Percentiles rank a stretch among this genome's conserved stretches.
These are phyloP conservation scores for Komagataella pastoris DNA, from an alignment of 805 yeast species.

Conservation along the genomic window DNA sequence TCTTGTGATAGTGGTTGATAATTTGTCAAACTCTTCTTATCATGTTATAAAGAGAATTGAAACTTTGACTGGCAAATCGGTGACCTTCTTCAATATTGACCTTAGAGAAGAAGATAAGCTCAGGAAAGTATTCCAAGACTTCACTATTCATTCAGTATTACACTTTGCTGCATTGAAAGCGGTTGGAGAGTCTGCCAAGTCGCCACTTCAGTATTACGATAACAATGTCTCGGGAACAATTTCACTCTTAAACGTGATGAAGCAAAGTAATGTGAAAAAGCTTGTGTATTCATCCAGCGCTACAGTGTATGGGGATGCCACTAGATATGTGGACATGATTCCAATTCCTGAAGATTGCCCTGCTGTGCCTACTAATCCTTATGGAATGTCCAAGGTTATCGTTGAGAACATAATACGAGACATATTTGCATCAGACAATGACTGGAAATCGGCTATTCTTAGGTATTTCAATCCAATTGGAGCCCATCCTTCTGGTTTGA, in stretches of 20 bases:
- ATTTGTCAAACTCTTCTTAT: conserved; percentile 49
- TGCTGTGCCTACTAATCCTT: conserved; percentile 62
- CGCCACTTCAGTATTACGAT: conserved; percentile 56
- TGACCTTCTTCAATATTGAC: conserved; percentile 48
- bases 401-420: conserved; percentile 53
- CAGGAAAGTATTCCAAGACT: conserved; percentile 30
- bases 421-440: conserved; percentile 29
- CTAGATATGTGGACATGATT: conserved; percentile 55
- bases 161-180: conserved; percentile 81
- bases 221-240: conserved; percentile 59
- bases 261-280: conserved; percentile 27
- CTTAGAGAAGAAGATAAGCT: conserved; percentile 37
- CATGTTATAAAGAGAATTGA: conserved; percentile 56
- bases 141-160: conserved; percentile 43
- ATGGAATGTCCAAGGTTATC: conserved; percentile 58
- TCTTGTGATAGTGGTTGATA: conserved; percentile 64
- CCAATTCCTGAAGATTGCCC: conserved; percentile 76
- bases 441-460: conserved; percentile 46
- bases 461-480: conserved; percentile 81
- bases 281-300: conserved; percentile 72
- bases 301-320: conserved; percentile 75
- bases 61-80: conserved; percentile 30
- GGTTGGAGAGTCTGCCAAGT: conserved; percentile 61
- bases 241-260: conserved; percentile 40
- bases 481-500: conserved; percentile 68